A percentile compares a stretch with the other conserved stretches of the same genome.
Conservation (phyloP, 176 grass and related monocot species). For the Avena insularis region DNA sequence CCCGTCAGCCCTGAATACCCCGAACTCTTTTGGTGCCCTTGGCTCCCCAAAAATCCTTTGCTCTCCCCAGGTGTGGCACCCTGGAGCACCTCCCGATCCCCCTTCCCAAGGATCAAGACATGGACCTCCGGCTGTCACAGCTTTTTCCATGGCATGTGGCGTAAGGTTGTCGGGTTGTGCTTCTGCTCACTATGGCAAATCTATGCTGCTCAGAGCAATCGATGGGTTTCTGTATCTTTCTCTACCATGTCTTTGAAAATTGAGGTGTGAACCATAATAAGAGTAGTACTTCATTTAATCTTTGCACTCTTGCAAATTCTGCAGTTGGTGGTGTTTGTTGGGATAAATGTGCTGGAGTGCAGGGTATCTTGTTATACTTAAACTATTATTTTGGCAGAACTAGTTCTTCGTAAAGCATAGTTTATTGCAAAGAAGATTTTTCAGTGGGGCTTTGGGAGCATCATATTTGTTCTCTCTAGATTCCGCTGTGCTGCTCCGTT, state of each 20-base stretch:
- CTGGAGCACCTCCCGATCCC: background rate
- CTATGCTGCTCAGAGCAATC: background rate
- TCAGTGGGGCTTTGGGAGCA: background rate
- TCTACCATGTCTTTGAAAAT: background rate
- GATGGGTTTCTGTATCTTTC: background rate
- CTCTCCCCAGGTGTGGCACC: background rate
- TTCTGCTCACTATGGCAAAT: background rate
- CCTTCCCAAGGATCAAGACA: background rate
- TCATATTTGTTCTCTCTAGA: background rate
- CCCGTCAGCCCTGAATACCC: background rate
- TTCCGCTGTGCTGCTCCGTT: background rate
- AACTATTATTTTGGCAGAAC: constrained; percentile 12
- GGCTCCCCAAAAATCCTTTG: background rate
- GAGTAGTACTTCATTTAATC: background rate
- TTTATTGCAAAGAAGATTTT: constrained; percentile 11
- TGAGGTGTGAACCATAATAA: background rate
- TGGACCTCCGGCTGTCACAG: background rate
- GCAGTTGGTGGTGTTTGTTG: constrained; percentile 1
- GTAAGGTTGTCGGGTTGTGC: background rate
- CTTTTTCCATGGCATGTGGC: background rate
- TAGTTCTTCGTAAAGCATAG: background rate
- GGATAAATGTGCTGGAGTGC: constrained; percentile 14
- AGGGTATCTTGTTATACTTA: background rate
- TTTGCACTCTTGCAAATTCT: background rate
- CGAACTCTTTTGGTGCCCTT: background rate